Percentiles rank a stretch among this genome's conserved stretches.
phyloP scores from a whole-genome alignment of 192 early-diverging fungal genomes.

The Coemansia sp. region DNA sequence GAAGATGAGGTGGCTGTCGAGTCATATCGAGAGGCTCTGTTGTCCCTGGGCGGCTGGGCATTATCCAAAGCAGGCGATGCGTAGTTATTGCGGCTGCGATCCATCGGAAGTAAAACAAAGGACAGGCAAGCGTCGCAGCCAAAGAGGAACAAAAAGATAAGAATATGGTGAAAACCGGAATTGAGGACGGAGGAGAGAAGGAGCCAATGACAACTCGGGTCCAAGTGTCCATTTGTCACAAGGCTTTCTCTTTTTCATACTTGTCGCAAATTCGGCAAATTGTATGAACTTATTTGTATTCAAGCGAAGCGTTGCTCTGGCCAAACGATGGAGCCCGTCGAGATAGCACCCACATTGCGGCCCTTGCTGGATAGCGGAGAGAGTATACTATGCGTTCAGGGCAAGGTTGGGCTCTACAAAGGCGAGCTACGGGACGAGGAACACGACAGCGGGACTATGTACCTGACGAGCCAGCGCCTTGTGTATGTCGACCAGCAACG shows the following conservation, averaged over 20 bases:
- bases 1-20: neutral
- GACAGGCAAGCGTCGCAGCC: neutral
- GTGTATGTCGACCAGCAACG: conserved; percentile 74
- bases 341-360: conserved; percentile 48
- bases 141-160: neutral
- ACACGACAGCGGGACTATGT: conserved; percentile 72
- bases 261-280: neutral
- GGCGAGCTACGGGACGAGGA: conserved; percentile 51
- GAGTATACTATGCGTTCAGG: conserved; percentile 44
- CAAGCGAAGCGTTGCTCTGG: neutral
- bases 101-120: neutral
- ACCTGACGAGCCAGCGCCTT: conserved; percentile 71
- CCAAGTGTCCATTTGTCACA: too few species aligned
- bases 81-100: neutral
- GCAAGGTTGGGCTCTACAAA: conserved; percentile 51
- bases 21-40: neutral
- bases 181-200: too few species aligned
- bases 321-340: conserved; percentile 34
- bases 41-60: neutral
- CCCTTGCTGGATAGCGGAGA: conserved; percentile 46
- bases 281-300: neutral
- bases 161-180: too few species aligned
- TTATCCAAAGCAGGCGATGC: neutral
- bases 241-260: too few species aligned
- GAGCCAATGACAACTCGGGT: too few species aligned